Percentiles rank a stretch among this genome's conserved stretches.
Conservation (phyloP, 768 basidiomycete species). For the Vishniacozyma victoriae region DNA sequence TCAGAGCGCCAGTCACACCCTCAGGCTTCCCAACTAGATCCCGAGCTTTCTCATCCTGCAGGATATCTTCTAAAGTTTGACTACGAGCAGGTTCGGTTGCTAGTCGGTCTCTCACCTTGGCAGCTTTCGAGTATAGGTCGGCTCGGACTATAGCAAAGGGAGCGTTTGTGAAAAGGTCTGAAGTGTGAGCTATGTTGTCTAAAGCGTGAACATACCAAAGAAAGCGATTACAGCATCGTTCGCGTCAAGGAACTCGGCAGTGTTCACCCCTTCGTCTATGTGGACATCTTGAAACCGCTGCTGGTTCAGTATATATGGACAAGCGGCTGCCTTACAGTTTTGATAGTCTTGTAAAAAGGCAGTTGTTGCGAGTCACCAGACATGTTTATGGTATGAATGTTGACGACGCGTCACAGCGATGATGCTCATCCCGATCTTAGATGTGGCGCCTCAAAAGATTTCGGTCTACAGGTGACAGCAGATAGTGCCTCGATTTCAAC, state of each 20-base stretch:
- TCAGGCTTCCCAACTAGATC: background rate
- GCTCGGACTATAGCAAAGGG: conserved; percentile 8
- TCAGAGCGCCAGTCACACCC: conserved; percentile 3
- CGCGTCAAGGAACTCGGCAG: conserved; percentile 3
- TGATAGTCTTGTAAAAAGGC: conserved; percentile 12
- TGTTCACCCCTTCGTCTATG: conserved; percentile 2
- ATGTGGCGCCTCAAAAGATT: too few relatives aligned
- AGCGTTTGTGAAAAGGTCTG: conserved; percentile 9
- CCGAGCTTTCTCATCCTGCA: background rate
- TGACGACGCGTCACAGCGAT: too few relatives aligned
- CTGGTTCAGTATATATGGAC: background rate
- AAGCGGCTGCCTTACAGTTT: background rate
- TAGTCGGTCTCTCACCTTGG: conserved; percentile 2
- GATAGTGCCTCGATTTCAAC: too few relatives aligned
- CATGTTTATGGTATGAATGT: too few relatives aligned
- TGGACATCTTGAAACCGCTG: conserved; percentile 3
- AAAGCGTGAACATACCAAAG: conserved; percentile 1
- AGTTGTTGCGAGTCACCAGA: too few relatives aligned
- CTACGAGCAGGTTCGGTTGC: background rate
- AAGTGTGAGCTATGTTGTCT: background rate
- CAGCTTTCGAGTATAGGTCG: conserved; percentile 4
- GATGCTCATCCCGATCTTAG: too few relatives aligned
- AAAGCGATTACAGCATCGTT: conserved; percentile 6
- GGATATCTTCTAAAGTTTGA: background rate
- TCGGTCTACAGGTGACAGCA: too few relatives aligned